These are phyloP conservation scores for Microdochium nivale DNA, from an alignment of 2,329 filamentous ascomycete species.

Conservation along the genomic window DNA sequence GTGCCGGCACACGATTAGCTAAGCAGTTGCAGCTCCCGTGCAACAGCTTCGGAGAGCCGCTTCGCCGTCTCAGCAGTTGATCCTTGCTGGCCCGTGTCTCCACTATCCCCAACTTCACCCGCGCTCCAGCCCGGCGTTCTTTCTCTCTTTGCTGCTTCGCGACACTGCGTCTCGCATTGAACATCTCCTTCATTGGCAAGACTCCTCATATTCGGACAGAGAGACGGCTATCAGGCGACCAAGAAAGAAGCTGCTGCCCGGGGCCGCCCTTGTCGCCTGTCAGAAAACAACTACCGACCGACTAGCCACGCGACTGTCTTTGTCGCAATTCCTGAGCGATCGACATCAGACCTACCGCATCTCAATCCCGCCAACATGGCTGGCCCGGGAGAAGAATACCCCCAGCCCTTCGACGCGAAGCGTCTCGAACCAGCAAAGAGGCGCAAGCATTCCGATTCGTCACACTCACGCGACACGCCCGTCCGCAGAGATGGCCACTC, in stretches of 20 bases:
- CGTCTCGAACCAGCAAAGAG: slow-evolving; percentile 30
- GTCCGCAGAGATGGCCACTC: slow-evolving; percentile 13
- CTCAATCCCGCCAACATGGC: slow-evolving; percentile 19
- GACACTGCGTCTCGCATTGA: not conserved
- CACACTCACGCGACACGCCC: slow-evolving; percentile 14
- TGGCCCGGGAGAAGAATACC: slow-evolving; percentile 23
- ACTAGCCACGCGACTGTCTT: not conserved
- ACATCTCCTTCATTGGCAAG: not conserved
- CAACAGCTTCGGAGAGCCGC: too few relatives aligned
- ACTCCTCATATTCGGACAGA: not conserved
- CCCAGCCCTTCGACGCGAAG: slow-evolving; percentile 31
- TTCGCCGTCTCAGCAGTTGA: too few relatives aligned
- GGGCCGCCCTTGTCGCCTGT: too few relatives aligned
- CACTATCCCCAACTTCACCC: not conserved
- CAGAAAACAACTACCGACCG: not conserved
- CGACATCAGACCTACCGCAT: not conserved
- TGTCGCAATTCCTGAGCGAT: too few relatives aligned
- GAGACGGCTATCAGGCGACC: too few relatives aligned
- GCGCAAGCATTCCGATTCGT: slow-evolving; percentile 26
- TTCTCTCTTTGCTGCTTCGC: not conserved
- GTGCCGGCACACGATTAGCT: too few relatives aligned
- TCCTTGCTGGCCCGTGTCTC: not conserved
- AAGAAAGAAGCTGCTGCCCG: too few relatives aligned
- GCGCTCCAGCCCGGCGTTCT: not conserved
- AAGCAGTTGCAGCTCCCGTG: too few relatives aligned